Percentiles rank a stretch among this genome's conserved stretches.
Conservation (phyloP, 306 rosid genomes). For the Echinosophora koreensis region DNA sequence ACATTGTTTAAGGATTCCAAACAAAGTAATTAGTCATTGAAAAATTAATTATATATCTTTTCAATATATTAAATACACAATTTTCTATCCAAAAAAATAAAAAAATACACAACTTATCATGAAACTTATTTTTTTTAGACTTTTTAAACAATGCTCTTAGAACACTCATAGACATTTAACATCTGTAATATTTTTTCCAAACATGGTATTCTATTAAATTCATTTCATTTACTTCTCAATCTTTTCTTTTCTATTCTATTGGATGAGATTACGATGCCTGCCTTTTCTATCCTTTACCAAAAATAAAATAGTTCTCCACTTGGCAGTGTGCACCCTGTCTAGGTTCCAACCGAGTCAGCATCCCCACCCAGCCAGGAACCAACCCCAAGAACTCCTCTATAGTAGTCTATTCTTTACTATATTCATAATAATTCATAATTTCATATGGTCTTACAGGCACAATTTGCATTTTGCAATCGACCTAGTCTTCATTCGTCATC, state of each 20-base stretch:
- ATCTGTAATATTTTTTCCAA: no score
- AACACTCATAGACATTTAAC: no score
- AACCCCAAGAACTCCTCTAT: background rate
- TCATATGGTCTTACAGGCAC: conserved; percentile 34
- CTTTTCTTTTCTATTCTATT: background rate
- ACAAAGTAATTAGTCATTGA: no score
- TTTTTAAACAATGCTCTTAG: no score
- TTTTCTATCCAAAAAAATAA: no score
- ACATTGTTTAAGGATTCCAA: no score
- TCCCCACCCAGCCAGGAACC: background rate
- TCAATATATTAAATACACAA: no score
- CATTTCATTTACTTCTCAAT: background rate
- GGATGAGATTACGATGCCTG: conserved; percentile 17
- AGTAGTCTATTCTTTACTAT: no score
- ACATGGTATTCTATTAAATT: background rate
- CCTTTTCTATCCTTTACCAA: background rate
- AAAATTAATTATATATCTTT: no score
- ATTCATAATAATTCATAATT: background rate
- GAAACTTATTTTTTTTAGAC: no score
- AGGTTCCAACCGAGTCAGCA: conserved; percentile 37
- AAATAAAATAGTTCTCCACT: conserved; percentile 35
- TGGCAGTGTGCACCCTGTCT: background rate
- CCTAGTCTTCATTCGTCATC: conserved; percentile 28
- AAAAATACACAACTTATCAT: no score
- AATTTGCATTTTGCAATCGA: background rate